Evolutionary conservation across 1,284 basidiomycete genomes (phyloP), one percentile per base, ranked within the genome.

Genomic region (Meira nashicola): DNA sequence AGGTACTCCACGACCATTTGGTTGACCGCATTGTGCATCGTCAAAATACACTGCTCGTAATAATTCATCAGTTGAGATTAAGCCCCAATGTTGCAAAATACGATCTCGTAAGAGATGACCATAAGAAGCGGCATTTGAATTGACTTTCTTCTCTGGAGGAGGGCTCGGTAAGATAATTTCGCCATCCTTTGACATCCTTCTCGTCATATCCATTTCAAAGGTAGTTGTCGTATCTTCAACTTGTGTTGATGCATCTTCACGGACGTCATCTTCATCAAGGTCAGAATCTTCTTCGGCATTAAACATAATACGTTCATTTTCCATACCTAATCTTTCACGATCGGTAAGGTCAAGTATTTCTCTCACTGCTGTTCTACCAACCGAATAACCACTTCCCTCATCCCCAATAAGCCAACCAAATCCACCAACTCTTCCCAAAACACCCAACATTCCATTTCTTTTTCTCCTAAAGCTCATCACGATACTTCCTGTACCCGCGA

Each of bases 401-500:
- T 72, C 70, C 52, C 70, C 70, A 12, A 72, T 46, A 1, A 72
- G 44, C 66, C 66, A 71, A 3, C 70, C 70, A 25, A 71, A 63
- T 33, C 70, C 70, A 8, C 70, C 68, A 15, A 63, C 58, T 7
- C 63, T 39, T 21, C 52, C 54, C 6, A 60, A 41, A 1, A 44
- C 55, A 37, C 39, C 43, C 41, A 64, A 53, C 38, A 59, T 40
- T 33, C 55, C 54, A 17, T 50, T 51, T 38, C 39, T 19, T 6
- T 59, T 55, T 25, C 21, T 50, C 52, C 37, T 25, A 53, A 64
- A 65, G 17, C 51, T 60, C 23, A 65, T 66, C n/a, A 72, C 70
- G 48, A 69, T 68, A 50, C 62, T 64, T 9, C 70, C 70, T 2
- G 70, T 72, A 17, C 70, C 70, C 1, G 70, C 68, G 43, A 72